Conservation (phyloP, 495 filamentous ascomycete genomes). For the Hamigera avellanea region DNA sequence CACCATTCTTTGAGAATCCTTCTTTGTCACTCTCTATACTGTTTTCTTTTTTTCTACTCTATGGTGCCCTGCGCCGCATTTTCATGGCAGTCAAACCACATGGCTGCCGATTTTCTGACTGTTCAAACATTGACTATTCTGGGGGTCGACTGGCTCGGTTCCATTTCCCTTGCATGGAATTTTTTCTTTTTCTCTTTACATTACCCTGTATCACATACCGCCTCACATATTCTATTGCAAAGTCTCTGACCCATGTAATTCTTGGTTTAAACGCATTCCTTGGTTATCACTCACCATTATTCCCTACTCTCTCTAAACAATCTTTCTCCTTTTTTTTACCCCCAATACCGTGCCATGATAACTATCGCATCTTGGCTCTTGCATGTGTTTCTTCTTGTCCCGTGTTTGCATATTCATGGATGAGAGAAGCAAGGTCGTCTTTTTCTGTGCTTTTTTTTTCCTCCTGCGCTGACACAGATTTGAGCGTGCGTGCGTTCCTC, state of each 20-base stretch:
- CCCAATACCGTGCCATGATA: not conserved
- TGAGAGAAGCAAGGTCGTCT: conserved; percentile 7
- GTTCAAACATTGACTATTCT: no score
- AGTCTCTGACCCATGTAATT: not conserved
- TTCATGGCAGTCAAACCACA: no score
- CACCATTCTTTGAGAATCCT: conserved; percentile 2
- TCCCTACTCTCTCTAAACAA: not conserved
- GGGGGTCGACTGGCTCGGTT: no score
- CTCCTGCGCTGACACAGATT: not conserved
- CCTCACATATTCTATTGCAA: not conserved
- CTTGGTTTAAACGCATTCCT: not conserved
- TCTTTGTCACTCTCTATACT: conserved; percentile 6
- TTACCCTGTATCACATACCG: conserved; percentile 2
- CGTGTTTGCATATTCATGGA: conserved; percentile 5
- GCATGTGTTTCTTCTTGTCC: not conserved
- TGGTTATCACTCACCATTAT: not conserved
- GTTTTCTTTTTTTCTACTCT: conserved; percentile 4
- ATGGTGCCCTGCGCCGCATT: no score
- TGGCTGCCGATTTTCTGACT: no score
- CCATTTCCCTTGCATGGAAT: no score
- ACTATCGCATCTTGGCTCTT: not conserved
- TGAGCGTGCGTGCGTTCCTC: not conserved
- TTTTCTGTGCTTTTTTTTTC: not conserved
- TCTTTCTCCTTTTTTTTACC: not conserved
- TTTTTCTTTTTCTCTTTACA: conserved; percentile 5